Evolutionary conservation across 1,284 basidiomycete species (phyloP), one percentile per base, ranked within the genome.

Genomic region (Cutaneotrichosporon cavernicola): DNA sequence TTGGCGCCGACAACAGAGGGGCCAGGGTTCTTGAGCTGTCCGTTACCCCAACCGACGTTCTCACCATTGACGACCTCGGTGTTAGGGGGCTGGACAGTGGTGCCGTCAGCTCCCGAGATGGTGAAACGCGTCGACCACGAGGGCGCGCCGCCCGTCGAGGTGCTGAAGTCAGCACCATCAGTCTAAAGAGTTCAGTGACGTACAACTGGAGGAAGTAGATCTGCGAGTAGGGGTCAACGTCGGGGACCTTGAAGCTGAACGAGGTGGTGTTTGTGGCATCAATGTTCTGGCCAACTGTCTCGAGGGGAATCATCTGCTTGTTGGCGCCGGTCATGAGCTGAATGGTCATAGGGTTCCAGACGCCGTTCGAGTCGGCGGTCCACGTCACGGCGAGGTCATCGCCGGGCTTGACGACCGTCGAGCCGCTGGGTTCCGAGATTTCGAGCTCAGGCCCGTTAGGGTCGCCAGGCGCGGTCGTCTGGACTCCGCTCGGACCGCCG

Each of bases 161-260:
- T 66, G 53, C 73, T 76, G 68, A 70, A 69, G 59, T 14, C 21
- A 22, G 31, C n/a, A 49, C 30, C 18, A n/a, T 22, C 30, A 16
- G 26, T 9, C 36, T 4, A n/a, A 5, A 5, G 21, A 14, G 34
- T 7, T 4, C 7, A 5, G 30, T 30, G 36, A 71, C 75, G 61
- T 50, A 77, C 76, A 80, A 81, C 68, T 80, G 79, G 65, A 81
- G 72, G 70, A 81, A 81, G 72, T 81, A 82, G 71, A 82, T 81
- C 66, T 77, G 72, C 55, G 79, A 74, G 66, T 77, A 74, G 11
- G 81, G 81, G 53, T 71, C 69, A 30, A 82, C 81, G 21, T 75
- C 74, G n/a, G 81, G 81, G 14, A 69, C 70, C 32, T 58, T 62
- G 50, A 72, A 70, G 21, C 67, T 65, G 60, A 68, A 74, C 30